Evolutionary conservation across 805 yeast species (phyloP).

Genomic region (Kodamaea leandrae): DNA sequence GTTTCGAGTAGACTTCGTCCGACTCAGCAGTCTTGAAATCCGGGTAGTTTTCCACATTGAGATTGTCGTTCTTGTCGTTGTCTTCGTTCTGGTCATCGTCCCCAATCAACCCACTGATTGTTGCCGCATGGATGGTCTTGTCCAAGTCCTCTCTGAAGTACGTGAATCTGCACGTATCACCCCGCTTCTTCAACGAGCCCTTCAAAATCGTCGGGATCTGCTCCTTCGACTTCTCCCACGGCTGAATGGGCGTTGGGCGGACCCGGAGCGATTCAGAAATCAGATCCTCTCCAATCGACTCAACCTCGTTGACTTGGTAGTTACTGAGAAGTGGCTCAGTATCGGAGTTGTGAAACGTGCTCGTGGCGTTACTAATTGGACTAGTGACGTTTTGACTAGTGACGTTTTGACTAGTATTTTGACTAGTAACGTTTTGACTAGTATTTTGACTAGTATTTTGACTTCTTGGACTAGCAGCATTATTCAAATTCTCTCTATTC

Average conservation of each 20-base stretch:
- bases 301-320: slow-evolving; percentile 32
- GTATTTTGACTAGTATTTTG: too few species aligned
- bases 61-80: neutral
- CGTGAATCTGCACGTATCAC: slow-evolving; percentile 63
- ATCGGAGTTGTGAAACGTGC: slow-evolving; percentile 13
- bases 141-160: slow-evolving; percentile 88
- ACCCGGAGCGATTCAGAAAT: slow-evolving; percentile 44
- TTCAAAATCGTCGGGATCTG: slow-evolving; percentile 30
- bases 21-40: slow-evolving; percentile 7
- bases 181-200: slow-evolving; percentile 6
- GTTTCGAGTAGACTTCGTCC: slow-evolving; percentile 7
- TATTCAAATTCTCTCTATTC: neutral
- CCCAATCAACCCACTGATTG: slow-evolving; percentile 68
- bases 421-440: too few species aligned
- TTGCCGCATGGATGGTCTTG: slow-evolving; percentile 87
- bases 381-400: too few species aligned
- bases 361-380: neutral
- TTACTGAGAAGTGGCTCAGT: slow-evolving; percentile 30
- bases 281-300: slow-evolving; percentile 37
- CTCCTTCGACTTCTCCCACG: slow-evolving; percentile 56
- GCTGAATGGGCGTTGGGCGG: slow-evolving; percentile 71
- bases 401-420: too few species aligned
- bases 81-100: neutral
- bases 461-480: neutral
- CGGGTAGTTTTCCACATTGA: neutral